phyloP scores from a whole-genome alignment of 1,284 basidiomycete genomes.

The Cryptococcus amylolentus region DNA sequence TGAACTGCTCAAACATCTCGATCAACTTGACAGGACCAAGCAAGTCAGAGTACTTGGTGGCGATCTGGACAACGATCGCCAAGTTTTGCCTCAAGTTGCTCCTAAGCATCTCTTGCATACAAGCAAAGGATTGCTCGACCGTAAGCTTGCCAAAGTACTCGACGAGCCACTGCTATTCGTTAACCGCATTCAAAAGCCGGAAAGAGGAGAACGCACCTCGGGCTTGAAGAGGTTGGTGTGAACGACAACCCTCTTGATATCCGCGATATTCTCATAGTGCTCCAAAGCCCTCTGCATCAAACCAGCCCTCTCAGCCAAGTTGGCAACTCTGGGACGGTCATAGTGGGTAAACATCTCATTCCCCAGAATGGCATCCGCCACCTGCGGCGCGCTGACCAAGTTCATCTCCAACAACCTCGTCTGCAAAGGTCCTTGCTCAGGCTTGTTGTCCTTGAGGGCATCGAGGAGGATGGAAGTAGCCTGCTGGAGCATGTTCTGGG shows the following conservation, averaged over 20 bases:
- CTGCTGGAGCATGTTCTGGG: slow-evolving; percentile 99
- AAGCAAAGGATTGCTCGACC: slow-evolving; percentile 97
- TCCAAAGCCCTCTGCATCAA: slow-evolving; percentile 92
- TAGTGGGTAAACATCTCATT: slow-evolving; percentile 99
- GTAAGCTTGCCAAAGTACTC: slow-evolving; percentile 96
- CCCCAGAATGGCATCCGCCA: slow-evolving; percentile 97
- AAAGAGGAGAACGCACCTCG: slow-evolving; percentile 59
- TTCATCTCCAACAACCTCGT: slow-evolving; percentile 98
- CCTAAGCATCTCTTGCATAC: slow-evolving; percentile 94
- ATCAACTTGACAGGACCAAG: slow-evolving; percentile 96
- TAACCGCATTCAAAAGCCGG: background rate
- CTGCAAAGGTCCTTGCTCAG: slow-evolving; percentile 94
- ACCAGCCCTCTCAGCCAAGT: slow-evolving; percentile 97
- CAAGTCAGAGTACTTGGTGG: slow-evolving; percentile 98
- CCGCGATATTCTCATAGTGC: slow-evolving; percentile 94
- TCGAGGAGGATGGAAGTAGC: slow-evolving; percentile 98
- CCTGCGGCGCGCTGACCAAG: slow-evolving; percentile 93
- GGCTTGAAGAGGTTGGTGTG: slow-evolving; percentile 83
- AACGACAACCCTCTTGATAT: slow-evolving; percentile 97
- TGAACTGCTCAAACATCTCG: slow-evolving; percentile 98
- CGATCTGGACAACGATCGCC: slow-evolving; percentile 94
- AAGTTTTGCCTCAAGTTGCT: slow-evolving; percentile 98
- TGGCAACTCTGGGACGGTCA: slow-evolving; percentile 93
- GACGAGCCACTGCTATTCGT: slow-evolving; percentile 75
- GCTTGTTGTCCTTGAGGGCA: slow-evolving; percentile 98